A percentile compares a stretch with the other conserved stretches of the same genome.
Conservation (phyloP, 345 rosid species). For the Gynandropsis gynandra region DNA sequence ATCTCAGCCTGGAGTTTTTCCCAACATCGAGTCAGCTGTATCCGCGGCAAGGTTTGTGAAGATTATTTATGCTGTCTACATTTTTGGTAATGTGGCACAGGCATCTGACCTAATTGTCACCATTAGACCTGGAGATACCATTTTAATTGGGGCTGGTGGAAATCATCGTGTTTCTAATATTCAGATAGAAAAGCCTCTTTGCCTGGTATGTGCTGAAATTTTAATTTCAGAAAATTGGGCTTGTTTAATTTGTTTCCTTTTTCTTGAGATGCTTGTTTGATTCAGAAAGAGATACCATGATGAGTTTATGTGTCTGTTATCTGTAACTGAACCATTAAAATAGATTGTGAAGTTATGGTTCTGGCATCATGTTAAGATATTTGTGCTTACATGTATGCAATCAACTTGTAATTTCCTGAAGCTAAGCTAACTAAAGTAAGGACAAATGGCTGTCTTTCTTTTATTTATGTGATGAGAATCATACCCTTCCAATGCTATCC, state of each 20-base stretch:
- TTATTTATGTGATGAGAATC: slow-evolving; percentile 5
- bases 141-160: slow-evolving; percentile 83
- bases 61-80: slow-evolving; percentile 1
- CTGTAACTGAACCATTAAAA: not conserved
- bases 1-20: slow-evolving; percentile 62
- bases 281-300: not conserved
- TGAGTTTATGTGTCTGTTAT: not conserved
- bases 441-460: slow-evolving; percentile 10
- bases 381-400: not conserved
- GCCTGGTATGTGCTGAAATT: slow-evolving; percentile 64
- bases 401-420: not conserved
- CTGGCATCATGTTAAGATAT: not conserved
- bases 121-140: slow-evolving; percentile 87
- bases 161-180: slow-evolving; percentile 66
- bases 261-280: not conserved
- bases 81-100: not conserved
- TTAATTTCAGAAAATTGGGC: not conserved
- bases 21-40: slow-evolving; percentile 65
- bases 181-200: slow-evolving; percentile 80
- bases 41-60: slow-evolving; percentile 81
- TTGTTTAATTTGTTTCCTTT: not conserved
- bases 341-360: not conserved
- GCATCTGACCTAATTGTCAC: slow-evolving; percentile 23
- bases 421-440: not conserved
- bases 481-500: slow-evolving; percentile 10